phyloP scores from a whole-genome alignment of 2,329 filamentous ascomycete species.

The Calonectria leucothoes region DNA sequence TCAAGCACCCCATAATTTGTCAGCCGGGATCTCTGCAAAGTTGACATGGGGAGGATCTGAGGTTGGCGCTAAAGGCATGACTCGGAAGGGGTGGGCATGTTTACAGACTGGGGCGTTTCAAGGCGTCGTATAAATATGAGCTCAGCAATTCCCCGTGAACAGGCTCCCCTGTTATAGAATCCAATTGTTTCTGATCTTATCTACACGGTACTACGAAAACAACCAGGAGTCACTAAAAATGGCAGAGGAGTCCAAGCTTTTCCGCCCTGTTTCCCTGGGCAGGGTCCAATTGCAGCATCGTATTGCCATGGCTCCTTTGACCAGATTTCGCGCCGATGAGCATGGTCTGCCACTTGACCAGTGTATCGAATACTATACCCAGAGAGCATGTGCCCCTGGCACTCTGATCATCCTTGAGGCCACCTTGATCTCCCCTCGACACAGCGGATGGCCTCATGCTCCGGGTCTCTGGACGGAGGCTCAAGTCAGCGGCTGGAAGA shows the following conservation, averaged over 20 bases:
- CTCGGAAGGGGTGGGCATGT: background rate
- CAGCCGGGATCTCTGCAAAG: background rate
- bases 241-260: background rate
- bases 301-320: background rate
- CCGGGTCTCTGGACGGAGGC: constrained; percentile 14
- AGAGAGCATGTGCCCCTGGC: background rate
- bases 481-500: constrained; percentile 17
- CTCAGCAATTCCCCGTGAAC: background rate
- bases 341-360: background rate
- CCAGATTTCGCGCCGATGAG: background rate
- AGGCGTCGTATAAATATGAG: background rate
- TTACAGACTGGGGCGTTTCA: background rate
- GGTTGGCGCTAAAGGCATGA: background rate
- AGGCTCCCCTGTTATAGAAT: background rate
- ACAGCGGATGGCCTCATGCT: background rate
- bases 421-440: background rate
- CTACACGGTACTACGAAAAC: background rate
- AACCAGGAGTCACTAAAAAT: background rate
- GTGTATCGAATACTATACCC: background rate
- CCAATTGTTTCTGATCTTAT: background rate
- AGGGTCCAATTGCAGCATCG: background rate
- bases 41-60: background rate
- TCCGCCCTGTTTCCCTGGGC: background rate
- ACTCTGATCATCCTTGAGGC: background rate
- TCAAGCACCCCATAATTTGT: background rate